Conservation (phyloP, 805 yeast species). For the Candida coleopterorum region DNA sequence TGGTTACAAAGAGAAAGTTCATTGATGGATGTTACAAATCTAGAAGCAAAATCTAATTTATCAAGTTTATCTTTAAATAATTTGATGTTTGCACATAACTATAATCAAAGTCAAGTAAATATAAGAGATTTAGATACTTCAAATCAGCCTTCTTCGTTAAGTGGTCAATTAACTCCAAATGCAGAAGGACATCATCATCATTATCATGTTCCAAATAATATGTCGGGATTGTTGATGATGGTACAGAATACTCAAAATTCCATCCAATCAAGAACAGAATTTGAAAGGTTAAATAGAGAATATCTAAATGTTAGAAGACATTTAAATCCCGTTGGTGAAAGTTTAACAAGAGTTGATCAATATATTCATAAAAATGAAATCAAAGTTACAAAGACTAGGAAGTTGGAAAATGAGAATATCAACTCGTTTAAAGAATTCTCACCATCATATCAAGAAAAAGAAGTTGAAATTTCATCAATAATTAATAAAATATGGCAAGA, state of each 20-base stretch:
- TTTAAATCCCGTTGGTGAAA: slow-evolving; percentile 63
- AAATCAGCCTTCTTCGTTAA: background rate
- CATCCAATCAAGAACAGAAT: slow-evolving; percentile 66
- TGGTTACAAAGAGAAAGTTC: slow-evolving; percentile 82
- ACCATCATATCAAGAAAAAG: slow-evolving; percentile 26
- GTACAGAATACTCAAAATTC: slow-evolving; percentile 38
- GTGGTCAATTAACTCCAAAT: slow-evolving; percentile 1
- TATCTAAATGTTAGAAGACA: slow-evolving; percentile 65
- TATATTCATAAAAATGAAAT: slow-evolving; percentile 16
- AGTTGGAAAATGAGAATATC: background rate
- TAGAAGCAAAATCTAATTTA: slow-evolving; percentile 30
- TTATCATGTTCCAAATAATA: slow-evolving; percentile 8
- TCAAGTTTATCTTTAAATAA: slow-evolving; percentile 37
- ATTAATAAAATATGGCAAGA: slow-evolving; percentile 38
- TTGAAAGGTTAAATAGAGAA: slow-evolving; percentile 72
- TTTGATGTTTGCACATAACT: slow-evolving; percentile 32
- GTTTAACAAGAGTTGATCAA: slow-evolving; percentile 47
- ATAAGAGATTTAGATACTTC: slow-evolving; percentile 11
- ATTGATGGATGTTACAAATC: slow-evolving; percentile 48
- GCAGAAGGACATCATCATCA: background rate
- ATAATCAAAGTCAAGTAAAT: slow-evolving; percentile 21
- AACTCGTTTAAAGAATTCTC: slow-evolving; percentile 33
- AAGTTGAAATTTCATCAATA: slow-evolving; percentile 20
- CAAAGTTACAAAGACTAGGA: slow-evolving; percentile 19
- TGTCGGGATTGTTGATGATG: slow-evolving; percentile 20